Base-by-base conservation (phyloP, 331 rosid species). In the Saraca asoca region DNA sequence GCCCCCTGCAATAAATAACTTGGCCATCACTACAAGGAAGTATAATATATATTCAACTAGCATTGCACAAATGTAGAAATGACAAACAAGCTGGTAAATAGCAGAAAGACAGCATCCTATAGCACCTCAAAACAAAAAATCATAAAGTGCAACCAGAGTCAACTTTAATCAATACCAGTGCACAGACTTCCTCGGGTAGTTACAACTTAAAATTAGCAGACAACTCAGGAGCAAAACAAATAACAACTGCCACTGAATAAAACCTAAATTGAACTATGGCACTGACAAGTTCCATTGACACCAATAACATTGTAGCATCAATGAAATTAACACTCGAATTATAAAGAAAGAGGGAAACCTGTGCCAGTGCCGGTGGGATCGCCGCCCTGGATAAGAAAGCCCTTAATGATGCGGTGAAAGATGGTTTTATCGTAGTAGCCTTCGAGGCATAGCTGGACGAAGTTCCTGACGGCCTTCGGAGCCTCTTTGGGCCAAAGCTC, bases 401-500 rank as follows among this genome's bases (percentile, higher is more conserved):
- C 96, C 77, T 87, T 90, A 64, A 94, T 70, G 59, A 94, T 66
- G 59, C 98, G 91, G 80, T 86, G 98, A 74, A 90, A 90, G 79
- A 83, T 80, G 64, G 90, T 88, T 76, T 85, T 80, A 65, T 84
- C 76, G 78, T 90, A 94, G 75, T 79, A 90, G 61, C 86, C 85
- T 75, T 90, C 98, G 65, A 94, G 96, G 86, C 96, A 90, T 68
- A 94, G 97, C 86, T 88, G 98, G 16, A 94, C 90, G 87, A 90
- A 94, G 86, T 94, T 94, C 41, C 96, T 71, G 12, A 85, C 96
- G 41, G 98, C 95, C 63, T 94, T 94, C 0, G 96, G 97, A 9
- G 98, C 97, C 63, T 94, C 98, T 60, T 90, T 94, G 2, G 96
- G 97, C 98, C 98, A 94, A 3, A 90, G 86, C 74, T 88, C 98